Evolutionary conservation across 805 yeast species (phyloP).

Genomic region (Tetrapisispora phaffii): DNA sequence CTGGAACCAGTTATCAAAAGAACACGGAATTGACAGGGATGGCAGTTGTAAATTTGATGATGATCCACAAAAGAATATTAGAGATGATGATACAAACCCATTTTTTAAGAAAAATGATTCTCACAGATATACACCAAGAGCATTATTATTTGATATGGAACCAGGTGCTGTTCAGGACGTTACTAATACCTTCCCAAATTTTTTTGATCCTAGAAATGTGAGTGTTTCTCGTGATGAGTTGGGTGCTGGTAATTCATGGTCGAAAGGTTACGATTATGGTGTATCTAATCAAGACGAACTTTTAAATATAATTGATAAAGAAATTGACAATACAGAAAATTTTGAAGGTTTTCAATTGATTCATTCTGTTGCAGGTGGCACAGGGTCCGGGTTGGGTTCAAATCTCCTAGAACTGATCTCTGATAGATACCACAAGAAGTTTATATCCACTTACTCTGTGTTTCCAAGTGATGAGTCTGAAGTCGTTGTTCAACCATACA

Average conservation of each 20-base stretch:
- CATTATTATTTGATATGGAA: slow-evolving; percentile 77
- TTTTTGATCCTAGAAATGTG: slow-evolving; percentile 77
- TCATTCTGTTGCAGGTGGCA: slow-evolving; percentile 97
- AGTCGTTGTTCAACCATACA: slow-evolving; percentile 97
- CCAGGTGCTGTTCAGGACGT: slow-evolving; percentile 76
- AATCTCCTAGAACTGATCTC: slow-evolving; percentile 63
- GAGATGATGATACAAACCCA: slow-evolving; percentile 70
- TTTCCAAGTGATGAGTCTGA: slow-evolving; percentile 79
- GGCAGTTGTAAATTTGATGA: slow-evolving; percentile 21
- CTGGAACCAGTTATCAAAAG: slow-evolving; percentile 81
- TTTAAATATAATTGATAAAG: slow-evolving; percentile 75
- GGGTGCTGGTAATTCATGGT: slow-evolving; percentile 97
- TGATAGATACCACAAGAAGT: slow-evolving; percentile 75
- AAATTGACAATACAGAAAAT: slow-evolving; percentile 81
- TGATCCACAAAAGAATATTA: slow-evolving; percentile 7
- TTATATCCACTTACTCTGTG: slow-evolving; percentile 76
- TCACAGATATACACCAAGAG: slow-evolving; percentile 77
- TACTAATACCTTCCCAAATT: slow-evolving; percentile 39
- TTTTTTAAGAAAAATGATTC: slow-evolving; percentile 73
- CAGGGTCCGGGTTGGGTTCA: slow-evolving; percentile 95
- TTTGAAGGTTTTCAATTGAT: slow-evolving; percentile 82
- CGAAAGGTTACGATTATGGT: slow-evolving; percentile 77
- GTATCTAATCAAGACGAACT: slow-evolving; percentile 59
- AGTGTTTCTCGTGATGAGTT: slow-evolving; percentile 72
- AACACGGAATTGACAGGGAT: slow-evolving; percentile 61